Percentiles rank a stretch among this genome's conserved stretches.
Conservation (phyloP, 129 eudicot genomes). For the Apium graveolens region DNA sequence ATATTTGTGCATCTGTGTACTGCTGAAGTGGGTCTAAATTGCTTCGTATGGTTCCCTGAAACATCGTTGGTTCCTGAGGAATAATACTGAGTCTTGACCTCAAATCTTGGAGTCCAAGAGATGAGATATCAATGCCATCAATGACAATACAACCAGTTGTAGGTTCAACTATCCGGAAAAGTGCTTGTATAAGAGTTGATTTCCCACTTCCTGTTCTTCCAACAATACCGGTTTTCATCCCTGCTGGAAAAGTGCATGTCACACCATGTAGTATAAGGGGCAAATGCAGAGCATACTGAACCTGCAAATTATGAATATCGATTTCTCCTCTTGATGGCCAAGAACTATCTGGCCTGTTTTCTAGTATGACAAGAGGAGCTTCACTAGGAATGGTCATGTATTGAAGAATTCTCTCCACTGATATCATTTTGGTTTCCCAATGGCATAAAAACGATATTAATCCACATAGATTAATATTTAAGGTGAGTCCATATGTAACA, state of each 20-base stretch:
- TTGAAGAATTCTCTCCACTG: conserved; percentile 88
- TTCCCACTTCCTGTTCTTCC: conserved; percentile 98
- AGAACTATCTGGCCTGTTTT: conserved; percentile 46
- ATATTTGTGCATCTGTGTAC: conserved; percentile 81
- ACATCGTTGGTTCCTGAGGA: conserved; percentile 98
- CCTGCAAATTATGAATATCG: conserved; percentile 66
- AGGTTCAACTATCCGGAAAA: conserved; percentile 90
- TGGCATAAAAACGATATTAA: conserved; percentile 71
- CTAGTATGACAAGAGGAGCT: conserved; percentile 64
- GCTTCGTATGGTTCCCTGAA: conserved; percentile 56
- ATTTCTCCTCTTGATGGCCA: conserved; percentile 86
- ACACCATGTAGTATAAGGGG: conserved; percentile 80
- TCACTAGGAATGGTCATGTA: conserved; percentile 72
- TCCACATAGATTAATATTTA: conserved; percentile 40
- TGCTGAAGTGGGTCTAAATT: conserved; percentile 81
- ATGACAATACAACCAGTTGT: conserved; percentile 61
- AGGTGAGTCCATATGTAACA: conserved; percentile 79
- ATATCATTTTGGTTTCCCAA: conserved; percentile 81
- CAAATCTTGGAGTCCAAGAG: conserved; percentile 85
- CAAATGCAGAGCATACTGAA: conserved; percentile 78
- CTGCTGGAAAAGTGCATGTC: conserved; percentile 58
- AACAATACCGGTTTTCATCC: conserved; percentile 86
- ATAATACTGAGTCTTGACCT: conserved; percentile 94
- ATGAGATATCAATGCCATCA: conserved; percentile 64
- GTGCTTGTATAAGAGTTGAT: conserved; percentile 77